Conservation (phyloP, 768 basidiomycete genomes). For the Candolleomyces eurysporus region DNA sequence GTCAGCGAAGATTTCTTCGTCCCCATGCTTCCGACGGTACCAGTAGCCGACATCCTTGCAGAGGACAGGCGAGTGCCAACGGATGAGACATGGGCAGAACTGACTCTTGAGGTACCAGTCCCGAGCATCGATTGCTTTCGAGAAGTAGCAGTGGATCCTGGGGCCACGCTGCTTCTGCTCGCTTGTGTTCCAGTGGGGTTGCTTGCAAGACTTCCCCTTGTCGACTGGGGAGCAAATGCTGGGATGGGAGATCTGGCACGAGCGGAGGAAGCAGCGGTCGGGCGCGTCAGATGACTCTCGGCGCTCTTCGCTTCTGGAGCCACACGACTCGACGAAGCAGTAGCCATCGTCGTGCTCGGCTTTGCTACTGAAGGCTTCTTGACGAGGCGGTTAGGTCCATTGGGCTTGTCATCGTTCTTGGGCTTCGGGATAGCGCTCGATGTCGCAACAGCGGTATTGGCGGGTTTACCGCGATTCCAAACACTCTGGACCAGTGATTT, state of each 20-base stretch:
- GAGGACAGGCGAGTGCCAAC: conserved; percentile 38
- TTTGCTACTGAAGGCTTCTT: conserved; percentile 7
- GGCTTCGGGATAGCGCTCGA: conserved; percentile 22
- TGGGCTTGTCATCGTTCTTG: neutral
- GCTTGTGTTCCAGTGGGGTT: conserved; percentile 10
- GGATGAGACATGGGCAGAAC: conserved; percentile 35
- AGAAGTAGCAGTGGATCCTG: conserved; percentile 2
- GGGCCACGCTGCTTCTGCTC: conserved; percentile 5
- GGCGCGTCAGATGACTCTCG: neutral
- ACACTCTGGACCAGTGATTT: conserved; percentile 72
- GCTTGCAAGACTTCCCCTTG: conserved; percentile 14
- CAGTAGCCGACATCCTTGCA: conserved; percentile 17
- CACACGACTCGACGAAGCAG: neutral
- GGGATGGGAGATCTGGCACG: conserved; percentile 6
- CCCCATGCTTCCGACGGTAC: conserved; percentile 33
- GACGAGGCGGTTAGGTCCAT: neutral
- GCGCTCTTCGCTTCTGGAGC: conserved; percentile 1
- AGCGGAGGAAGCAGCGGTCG: conserved; percentile 2
- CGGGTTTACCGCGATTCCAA: conserved; percentile 58
- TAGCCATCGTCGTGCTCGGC: conserved; percentile 1
- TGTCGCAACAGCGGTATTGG: conserved; percentile 22
- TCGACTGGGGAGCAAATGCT: conserved; percentile 8
- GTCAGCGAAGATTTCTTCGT: conserved; percentile 27
- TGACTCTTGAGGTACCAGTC: conserved; percentile 16
- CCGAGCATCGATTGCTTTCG: conserved; percentile 10